Conservation (phyloP, 257 asterid species). For the Solanum peruvianum region DNA sequence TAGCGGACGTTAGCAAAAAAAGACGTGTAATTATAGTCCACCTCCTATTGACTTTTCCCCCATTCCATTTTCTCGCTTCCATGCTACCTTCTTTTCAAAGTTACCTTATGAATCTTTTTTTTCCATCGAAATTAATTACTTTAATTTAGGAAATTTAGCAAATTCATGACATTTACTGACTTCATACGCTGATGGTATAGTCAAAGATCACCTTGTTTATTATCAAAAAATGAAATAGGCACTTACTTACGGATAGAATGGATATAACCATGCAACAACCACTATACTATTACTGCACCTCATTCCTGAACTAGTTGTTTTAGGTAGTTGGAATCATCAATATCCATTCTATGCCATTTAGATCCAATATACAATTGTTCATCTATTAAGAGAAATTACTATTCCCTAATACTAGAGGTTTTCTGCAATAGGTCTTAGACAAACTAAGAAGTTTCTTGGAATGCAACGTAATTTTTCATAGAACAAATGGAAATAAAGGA, state of each 20-base stretch:
- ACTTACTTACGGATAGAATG: not conserved
- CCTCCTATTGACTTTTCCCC: slow-evolving; percentile 17
- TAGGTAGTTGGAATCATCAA: not conserved
- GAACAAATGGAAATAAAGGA: not conserved
- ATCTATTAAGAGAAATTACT: not conserved
- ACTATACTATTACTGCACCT: not conserved
- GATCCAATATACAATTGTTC: not conserved
- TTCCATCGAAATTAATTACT: not conserved
- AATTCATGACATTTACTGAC: not conserved
- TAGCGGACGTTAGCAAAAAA: slow-evolving; percentile 18
- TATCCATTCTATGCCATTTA: not conserved
- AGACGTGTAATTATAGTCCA: slow-evolving; percentile 33
- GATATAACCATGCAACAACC: not conserved
- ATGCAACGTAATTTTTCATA: not conserved
- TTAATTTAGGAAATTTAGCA: not conserved
- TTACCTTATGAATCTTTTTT: not conserved
- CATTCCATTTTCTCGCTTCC: not conserved
- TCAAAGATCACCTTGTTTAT: not conserved
- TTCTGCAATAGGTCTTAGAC: not conserved
- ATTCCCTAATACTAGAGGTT: not conserved
- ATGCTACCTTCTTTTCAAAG: slow-evolving; percentile 1
- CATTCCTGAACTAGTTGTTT: not conserved
- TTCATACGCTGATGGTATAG: not conserved
- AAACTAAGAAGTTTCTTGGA: not conserved
- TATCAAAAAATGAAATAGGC: not conserved